Percentiles rank a stretch among this genome's conserved stretches.
Conservation (phyloP, 106 monocot species). For the Amphibolis antarctica region DNA sequence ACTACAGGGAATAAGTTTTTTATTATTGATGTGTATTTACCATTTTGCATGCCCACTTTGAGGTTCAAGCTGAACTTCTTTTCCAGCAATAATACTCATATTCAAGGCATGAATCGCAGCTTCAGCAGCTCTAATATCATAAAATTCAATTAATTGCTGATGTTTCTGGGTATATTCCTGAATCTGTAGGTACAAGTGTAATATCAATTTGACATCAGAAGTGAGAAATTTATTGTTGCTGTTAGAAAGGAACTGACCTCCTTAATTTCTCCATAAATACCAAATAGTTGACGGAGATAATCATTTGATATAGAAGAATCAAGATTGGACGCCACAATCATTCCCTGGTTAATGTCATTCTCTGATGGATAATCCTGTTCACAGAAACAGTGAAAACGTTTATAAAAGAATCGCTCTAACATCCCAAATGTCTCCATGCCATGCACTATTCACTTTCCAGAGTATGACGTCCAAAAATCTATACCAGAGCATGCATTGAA, state of each 20-base stretch:
- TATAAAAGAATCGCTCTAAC: background rate
- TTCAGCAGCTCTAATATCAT: conserved; percentile 10
- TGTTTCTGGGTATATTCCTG: conserved; percentile 13
- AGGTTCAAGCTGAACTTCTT: conserved; percentile 16
- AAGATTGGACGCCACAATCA: conserved; percentile 41
- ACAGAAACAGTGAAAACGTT: background rate
- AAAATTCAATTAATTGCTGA: conserved; percentile 17
- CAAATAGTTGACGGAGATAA: conserved; percentile 41
- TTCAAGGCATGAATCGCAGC: conserved; percentile 16
- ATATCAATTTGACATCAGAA: background rate
- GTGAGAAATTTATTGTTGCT: background rate
- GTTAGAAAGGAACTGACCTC: conserved; percentile 4
- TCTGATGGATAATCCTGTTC: conserved; percentile 40
- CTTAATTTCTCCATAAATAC: conserved; percentile 22
- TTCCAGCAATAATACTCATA: conserved; percentile 15
- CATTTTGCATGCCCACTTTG: conserved; percentile 10
- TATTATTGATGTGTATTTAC: background rate
- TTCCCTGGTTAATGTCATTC: conserved; percentile 45
- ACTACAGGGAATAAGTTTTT: too few species aligned
- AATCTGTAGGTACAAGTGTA: conserved; percentile 7
- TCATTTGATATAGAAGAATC: conserved; percentile 52
- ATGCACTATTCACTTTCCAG: too few species aligned
- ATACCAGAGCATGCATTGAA: too few species aligned
- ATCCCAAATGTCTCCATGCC: background rate
- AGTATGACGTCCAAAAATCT: too few species aligned